Evolutionary conservation across 1,284 basidiomycete genomes (phyloP).

Genomic region (Meira miltonrushii): DNA sequence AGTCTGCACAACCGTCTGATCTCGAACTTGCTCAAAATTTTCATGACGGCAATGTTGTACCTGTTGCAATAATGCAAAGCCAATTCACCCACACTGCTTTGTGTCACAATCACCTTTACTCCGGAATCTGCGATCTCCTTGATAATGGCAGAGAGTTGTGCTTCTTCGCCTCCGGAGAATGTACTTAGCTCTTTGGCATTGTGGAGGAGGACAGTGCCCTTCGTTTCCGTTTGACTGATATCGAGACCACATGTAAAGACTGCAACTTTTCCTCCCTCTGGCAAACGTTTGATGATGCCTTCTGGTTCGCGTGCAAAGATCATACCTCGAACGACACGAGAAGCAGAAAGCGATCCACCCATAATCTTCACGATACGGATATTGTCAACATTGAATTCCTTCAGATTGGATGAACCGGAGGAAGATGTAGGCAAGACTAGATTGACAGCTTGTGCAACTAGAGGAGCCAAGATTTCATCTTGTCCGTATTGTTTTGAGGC

Average conservation of each 20-base stretch:
- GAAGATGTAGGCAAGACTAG: conserved; percentile 39
- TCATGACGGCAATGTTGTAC: conserved; percentile 86
- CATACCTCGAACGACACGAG: conserved; percentile 92
- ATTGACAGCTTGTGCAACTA: conserved; percentile 83
- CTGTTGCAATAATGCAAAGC: conserved; percentile 96
- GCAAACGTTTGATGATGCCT: conserved; percentile 70
- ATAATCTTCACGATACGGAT: conserved; percentile 98
- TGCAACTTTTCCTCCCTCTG: conserved; percentile 56
- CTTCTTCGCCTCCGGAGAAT: conserved; percentile 93
- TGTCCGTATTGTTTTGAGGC: conserved; percentile 96
- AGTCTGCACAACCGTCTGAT: conserved; percentile 88
- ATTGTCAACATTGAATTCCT: conserved; percentile 69
- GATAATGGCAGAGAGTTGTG: conserved; percentile 56
- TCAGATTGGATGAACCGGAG: conserved; percentile 27
- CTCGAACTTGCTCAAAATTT: conserved; percentile 97
- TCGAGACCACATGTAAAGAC: conserved; percentile 91
- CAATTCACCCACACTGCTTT: conserved; percentile 87
- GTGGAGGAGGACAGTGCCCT: conserved; percentile 94
- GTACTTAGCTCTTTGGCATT: conserved; percentile 86
- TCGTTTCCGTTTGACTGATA: conserved; percentile 94
- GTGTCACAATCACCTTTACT: conserved; percentile 87
- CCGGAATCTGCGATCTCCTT: conserved; percentile 95
- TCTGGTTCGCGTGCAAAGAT: conserved; percentile 95
- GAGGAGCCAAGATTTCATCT: conserved; percentile 73
- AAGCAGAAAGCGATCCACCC: conserved; percentile 77